These are phyloP conservation scores for Erythrophleum ivorense DNA, from an alignment of 331 rosid genomes.

Conservation along the genomic window DNA sequence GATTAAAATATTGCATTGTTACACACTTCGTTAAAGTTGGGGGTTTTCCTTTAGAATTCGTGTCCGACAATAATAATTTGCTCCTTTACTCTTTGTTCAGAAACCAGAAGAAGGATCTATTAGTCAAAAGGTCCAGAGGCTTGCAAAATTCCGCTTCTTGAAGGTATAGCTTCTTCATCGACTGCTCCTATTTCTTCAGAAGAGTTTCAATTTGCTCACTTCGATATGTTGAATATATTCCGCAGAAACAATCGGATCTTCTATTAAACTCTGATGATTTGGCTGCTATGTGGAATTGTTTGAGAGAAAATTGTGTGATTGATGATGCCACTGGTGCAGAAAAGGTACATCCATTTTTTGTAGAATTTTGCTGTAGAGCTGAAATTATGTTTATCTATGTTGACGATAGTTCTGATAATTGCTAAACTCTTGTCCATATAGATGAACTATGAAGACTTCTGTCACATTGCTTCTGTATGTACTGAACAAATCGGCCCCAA, in stretches of 20 bases:
- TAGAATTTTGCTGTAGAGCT: no score
- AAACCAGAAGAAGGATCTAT: constrained; percentile 99
- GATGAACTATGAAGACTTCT: constrained; percentile 99
- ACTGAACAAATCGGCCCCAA: constrained; percentile 97
- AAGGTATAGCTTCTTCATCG: constrained; percentile 62
- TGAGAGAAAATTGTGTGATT: constrained; percentile 94
- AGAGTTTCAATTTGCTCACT: constrained; percentile 32
- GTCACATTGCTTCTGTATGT: constrained; percentile 97
- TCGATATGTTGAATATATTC: no score
- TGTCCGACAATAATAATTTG: constrained; percentile 26
- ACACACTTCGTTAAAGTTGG: no score
- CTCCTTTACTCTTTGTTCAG: constrained; percentile 49
- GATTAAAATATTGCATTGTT: constrained; percentile 14
- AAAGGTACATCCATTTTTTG: no score
- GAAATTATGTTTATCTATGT: no score
- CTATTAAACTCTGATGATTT: constrained; percentile 94
- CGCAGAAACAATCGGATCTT: constrained; percentile 95
- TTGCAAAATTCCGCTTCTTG: constrained; percentile 88
- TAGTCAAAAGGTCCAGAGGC: constrained; percentile 87
- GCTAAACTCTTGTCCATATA: no score
- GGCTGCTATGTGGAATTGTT: constrained; percentile 96
- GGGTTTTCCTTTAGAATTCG: no score
- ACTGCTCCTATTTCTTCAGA: constrained; percentile 19
- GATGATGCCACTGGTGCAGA: constrained; percentile 98
- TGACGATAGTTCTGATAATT: no score